Conservation (phyloP, 768 basidiomycete genomes). For the Russula sp. region DNA sequence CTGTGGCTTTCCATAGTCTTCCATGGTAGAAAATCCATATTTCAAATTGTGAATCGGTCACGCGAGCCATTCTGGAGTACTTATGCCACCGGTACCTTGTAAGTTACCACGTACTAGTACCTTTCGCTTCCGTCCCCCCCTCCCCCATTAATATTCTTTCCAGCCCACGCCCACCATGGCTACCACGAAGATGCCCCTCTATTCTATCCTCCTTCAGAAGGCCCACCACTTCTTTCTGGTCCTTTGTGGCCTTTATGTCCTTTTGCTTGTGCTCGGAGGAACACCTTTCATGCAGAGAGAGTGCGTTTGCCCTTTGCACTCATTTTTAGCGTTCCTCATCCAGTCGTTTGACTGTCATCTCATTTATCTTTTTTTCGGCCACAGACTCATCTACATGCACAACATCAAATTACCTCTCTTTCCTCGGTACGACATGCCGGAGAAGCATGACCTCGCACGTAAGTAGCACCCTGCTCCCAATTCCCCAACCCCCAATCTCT, state of each 20-base stretch:
- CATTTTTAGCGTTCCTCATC: not conserved
- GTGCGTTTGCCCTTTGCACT: slow-evolving; percentile 42
- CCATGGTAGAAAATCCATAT: not conserved
- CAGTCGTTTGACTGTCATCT: slow-evolving; percentile 38
- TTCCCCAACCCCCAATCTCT: not conserved
- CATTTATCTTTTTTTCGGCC: not conserved
- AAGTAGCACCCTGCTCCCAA: slow-evolving; percentile 30
- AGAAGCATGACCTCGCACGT: slow-evolving; percentile 82
- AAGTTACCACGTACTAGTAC: too few species aligned
- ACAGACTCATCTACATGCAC: slow-evolving; percentile 63
- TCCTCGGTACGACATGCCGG: slow-evolving; percentile 63
- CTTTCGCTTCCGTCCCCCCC: not conserved
- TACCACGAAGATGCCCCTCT: not conserved
- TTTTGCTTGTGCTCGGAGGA: slow-evolving; percentile 48
- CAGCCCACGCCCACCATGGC: slow-evolving; percentile 1
- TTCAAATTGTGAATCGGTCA: not conserved
- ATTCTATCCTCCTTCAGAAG: slow-evolving; percentile 27
- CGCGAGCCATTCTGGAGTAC: not conserved
- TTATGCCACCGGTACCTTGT: not conserved
- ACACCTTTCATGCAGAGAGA: slow-evolving; percentile 67
- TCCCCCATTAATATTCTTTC: too few species aligned
- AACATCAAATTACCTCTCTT: slow-evolving; percentile 59
- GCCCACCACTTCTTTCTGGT: slow-evolving; percentile 37
- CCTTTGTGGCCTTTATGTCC: slow-evolving; percentile 53
- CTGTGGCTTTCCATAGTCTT: too few species aligned